phyloP scores from a whole-genome alignment of 2,329 filamentous ascomycete species.

The Penicillium sp. region DNA sequence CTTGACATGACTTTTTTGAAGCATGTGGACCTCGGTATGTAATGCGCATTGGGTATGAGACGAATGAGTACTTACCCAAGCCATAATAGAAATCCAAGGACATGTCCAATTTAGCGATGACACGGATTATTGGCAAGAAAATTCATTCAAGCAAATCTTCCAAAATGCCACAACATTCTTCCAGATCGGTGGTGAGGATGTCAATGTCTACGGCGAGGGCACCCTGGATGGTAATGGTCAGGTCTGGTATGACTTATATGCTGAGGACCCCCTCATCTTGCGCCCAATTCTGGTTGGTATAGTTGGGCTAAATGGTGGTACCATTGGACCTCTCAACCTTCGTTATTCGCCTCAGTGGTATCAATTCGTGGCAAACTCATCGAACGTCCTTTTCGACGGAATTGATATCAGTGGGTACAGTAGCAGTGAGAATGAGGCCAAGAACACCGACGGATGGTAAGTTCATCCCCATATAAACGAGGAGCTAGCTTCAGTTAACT shows the following conservation, averaged over 20 bases:
- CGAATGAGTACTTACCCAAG: background rate
- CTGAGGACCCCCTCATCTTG: conserved; percentile 54
- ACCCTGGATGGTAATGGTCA: conserved; percentile 64
- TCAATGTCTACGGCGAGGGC: conserved; percentile 66
- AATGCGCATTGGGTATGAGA: background rate
- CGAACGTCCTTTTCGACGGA: conserved; percentile 61
- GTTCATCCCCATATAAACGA: background rate
- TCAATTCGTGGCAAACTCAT: conserved; percentile 64
- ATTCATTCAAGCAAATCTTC: conserved; percentile 62
- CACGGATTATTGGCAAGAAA: conserved; percentile 65
- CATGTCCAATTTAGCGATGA: conserved; percentile 63
- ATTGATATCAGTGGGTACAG: conserved; percentile 59
- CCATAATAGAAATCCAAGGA: conserved; percentile 52
- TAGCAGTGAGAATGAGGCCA: conserved; percentile 52
- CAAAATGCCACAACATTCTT: conserved; percentile 68
- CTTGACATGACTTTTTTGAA: conserved; percentile 64
- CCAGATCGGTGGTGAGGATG: conserved; percentile 62
- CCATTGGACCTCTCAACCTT: conserved; percentile 59
- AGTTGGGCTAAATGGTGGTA: conserved; percentile 56
- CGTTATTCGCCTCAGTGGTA: conserved; percentile 62
- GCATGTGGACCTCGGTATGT: conserved; percentile 58
- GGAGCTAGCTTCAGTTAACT: background rate
- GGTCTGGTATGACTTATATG: conserved; percentile 63
- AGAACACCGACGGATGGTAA: conserved; percentile 62
- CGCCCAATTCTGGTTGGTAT: conserved; percentile 58